These are phyloP conservation scores for Paraphaeosphaeria minitans DNA, from an alignment of 2,329 filamentous ascomycete genomes.

Conservation along the genomic window DNA sequence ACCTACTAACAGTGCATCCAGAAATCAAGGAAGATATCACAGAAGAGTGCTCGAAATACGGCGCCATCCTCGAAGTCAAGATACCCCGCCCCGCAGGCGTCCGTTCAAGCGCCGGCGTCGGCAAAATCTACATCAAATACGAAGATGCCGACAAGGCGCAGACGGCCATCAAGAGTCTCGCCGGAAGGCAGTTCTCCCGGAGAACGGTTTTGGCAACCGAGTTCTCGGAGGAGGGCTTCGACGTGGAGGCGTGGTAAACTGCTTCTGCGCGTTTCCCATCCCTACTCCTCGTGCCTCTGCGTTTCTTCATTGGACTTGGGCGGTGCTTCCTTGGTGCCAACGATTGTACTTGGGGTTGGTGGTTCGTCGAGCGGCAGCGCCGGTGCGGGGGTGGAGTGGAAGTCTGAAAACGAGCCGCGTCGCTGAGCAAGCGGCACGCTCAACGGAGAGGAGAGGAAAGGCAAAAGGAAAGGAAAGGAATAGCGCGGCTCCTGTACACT, in stretches of 20 bases:
- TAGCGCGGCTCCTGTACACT: constrained; percentile 11
- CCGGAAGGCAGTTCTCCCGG: constrained; percentile 94
- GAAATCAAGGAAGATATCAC: constrained; percentile 96
- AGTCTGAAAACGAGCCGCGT: not conserved
- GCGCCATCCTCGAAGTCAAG: constrained; percentile 84
- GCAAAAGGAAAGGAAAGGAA: not conserved
- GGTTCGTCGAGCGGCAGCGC: not conserved
- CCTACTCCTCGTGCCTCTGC: constrained; percentile 30
- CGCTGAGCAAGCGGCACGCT: not conserved
- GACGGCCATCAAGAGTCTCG: constrained; percentile 85
- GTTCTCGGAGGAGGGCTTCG: constrained; percentile 98
- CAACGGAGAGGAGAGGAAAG: not conserved
- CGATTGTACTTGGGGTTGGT: not conserved
- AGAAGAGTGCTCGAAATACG: constrained; percentile 93
- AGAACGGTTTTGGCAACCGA: constrained; percentile 96
- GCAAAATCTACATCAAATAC: constrained; percentile 98
- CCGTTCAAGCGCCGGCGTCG: constrained; percentile 84
- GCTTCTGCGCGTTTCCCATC: not conserved
- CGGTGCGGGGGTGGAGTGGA: not conserved
- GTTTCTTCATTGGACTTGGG: constrained; percentile 6
- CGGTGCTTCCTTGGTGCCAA: constrained; percentile 1
- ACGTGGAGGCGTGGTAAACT: constrained; percentile 79
- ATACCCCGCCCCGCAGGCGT: constrained; percentile 85
- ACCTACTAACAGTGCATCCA: constrained; percentile 53
- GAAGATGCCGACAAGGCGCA: constrained; percentile 77